phyloP scores from a whole-genome alignment of 1,139 yeast genomes.

The Scheffersomyces insectosa region DNA sequence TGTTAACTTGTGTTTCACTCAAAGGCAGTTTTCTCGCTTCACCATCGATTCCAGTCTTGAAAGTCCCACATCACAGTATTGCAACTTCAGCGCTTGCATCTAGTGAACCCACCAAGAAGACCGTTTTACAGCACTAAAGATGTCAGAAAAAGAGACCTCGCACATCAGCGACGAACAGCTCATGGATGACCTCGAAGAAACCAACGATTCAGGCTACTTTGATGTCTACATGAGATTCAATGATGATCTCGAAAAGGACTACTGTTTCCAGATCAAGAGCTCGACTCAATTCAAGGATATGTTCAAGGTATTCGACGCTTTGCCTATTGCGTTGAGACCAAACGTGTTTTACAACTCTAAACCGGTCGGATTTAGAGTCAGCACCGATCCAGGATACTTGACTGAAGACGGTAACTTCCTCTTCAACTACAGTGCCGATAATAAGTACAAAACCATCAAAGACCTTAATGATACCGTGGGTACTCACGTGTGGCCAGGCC shows the following conservation, averaged over 20 bases:
- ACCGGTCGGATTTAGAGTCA: slow-evolving; percentile 69
- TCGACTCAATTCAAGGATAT: slow-evolving; percentile 61
- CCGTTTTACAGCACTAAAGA: no score
- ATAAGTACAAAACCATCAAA: slow-evolving; percentile 39
- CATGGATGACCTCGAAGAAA: slow-evolving; percentile 14
- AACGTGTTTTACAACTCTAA: slow-evolving; percentile 63
- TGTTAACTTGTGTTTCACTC: no score
- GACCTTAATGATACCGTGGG: slow-evolving; percentile 49
- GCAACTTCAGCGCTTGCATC: no score
- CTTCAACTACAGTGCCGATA: slow-evolving; percentile 60
- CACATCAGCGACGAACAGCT: slow-evolving; percentile 9
- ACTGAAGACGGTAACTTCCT: slow-evolving; percentile 82
- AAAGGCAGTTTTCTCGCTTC: no score
- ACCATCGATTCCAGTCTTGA: no score
- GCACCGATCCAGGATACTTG: slow-evolving; percentile 79
- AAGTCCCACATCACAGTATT: no score
- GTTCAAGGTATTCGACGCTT: slow-evolving; percentile 56
- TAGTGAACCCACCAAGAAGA: no score
- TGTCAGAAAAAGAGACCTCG: background rate
- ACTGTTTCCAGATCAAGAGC: slow-evolving; percentile 74
- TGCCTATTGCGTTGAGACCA: slow-evolving; percentile 82
- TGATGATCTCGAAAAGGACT: slow-evolving; percentile 82
- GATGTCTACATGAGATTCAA: slow-evolving; percentile 86
- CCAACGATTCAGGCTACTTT: slow-evolving; percentile 30
- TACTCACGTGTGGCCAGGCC: slow-evolving; percentile 84